Evolutionary conservation across 2,329 filamentous ascomycete species (phyloP), one percentile per base, ranked within the genome.

Genomic region (Ceratocystis smalleyi): DNA sequence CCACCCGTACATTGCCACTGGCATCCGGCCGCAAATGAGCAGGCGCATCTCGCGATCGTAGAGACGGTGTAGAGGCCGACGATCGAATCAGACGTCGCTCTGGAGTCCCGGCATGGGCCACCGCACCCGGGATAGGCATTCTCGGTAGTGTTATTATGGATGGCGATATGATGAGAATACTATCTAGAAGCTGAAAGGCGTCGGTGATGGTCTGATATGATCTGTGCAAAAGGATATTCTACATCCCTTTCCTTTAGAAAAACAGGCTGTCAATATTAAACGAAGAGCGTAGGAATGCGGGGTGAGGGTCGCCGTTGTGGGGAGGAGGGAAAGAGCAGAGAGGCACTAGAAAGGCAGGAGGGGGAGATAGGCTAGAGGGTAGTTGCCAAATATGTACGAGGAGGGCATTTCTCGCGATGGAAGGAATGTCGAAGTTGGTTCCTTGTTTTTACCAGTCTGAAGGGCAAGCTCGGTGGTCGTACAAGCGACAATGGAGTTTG

Each of bases 1-100:
- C 89, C 32, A 94, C 89, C 70, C 84, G 82, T 66, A 94, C 89
- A 74, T 94, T 94, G 65, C 87, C 88, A 67, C 84, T 87, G 68
- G 80, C 73, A 71, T 84, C 78, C 77, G 81, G 80, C 72, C 77
- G 79, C 69, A 77, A 77, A 70, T 79, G 77, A 66, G 81, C 74
- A 30, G 83, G 80, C 47, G 84, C 83, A 76, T 89, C 86, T 72
- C 84, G 82, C 47, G 87, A 87, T 67, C 88, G 82, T 70, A 92
- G 76, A 30, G 88, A 91, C 43, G 88, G 88, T 66, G 87, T 91
- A 64, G 88, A 91, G 60, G 88, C 88, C 64, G 83, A 86, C 22
- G 88, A 91, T 70, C 76, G 78, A 66, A 82, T 74, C 51, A 75
- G 67, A 61, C 70, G 70, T 64, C 69, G 68, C 67, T 73, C 71